These are phyloP conservation scores for Physcia stellaris DNA, from an alignment of 495 filamentous ascomycete genomes.

Conservation along the genomic window DNA sequence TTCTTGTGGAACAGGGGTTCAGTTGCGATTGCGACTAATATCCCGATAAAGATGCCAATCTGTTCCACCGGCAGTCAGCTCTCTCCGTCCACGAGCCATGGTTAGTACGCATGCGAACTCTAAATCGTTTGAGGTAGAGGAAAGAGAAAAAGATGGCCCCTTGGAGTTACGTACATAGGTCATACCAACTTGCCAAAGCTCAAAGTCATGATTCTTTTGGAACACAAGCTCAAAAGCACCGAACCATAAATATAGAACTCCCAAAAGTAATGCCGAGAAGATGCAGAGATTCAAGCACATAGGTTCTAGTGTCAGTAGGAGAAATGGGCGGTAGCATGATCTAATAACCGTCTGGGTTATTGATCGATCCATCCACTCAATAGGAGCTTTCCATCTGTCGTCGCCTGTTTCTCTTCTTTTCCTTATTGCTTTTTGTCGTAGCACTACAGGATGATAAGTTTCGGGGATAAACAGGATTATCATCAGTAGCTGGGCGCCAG, in stretches of 20 bases:
- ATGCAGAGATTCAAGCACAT: conserved; percentile 79
- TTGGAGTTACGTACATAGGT: too few species aligned
- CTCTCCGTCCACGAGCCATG: too few species aligned
- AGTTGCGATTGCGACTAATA: conserved; percentile 52
- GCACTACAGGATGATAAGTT: conserved; percentile 71
- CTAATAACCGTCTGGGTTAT: conserved; percentile 54
- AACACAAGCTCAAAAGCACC: conserved; percentile 86
- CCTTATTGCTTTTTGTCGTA: conserved; percentile 58
- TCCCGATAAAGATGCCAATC: conserved; percentile 35
- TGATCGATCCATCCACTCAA: conserved; percentile 63
- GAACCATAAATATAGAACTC: conserved; percentile 90
- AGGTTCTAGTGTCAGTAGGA: conserved; percentile 70
- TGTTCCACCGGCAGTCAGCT: too few species aligned
- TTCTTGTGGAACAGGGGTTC: conserved; percentile 69
- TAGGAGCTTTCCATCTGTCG: conserved; percentile 60
- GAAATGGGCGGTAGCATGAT: conserved; percentile 66
- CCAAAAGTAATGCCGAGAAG: conserved; percentile 73
- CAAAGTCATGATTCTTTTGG: conserved; percentile 59
- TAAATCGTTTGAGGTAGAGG: too few species aligned
- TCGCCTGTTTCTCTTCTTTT: conserved; percentile 69
- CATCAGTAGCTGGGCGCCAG: conserved; percentile 41
- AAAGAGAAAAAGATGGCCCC: too few species aligned
- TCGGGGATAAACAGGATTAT: conserved; percentile 72
- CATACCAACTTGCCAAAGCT: conserved; percentile 66
- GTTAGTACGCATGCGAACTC: too few species aligned